phyloP scores from a whole-genome alignment of 192 early-diverging fungal genomes.

The Paraglomus occultum region DNA sequence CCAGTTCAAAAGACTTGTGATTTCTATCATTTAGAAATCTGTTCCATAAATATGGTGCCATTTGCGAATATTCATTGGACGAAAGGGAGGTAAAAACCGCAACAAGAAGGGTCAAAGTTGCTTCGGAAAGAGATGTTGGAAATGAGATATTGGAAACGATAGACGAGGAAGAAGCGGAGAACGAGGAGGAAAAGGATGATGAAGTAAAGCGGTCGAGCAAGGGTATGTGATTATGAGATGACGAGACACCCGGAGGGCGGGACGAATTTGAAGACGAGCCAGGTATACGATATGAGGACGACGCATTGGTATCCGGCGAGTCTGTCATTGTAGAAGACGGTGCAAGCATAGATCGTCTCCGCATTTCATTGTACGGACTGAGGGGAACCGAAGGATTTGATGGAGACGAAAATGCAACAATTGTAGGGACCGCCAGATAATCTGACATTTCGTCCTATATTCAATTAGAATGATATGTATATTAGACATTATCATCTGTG shows the following conservation, averaged over 20 bases:
- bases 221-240: no score
- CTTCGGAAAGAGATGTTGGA: constrained; percentile 24
- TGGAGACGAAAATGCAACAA: neutral
- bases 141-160: no score
- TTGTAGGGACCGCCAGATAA: constrained; percentile 8
- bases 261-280: no score
- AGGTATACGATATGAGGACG: no score
- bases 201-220: no score
- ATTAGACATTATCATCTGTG: neutral
- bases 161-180: no score
- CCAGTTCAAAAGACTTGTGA: constrained; percentile 40
- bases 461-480: neutral
- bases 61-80: constrained; percentile 35
- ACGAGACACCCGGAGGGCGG: no score
- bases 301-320: no score
- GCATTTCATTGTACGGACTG: constrained; percentile 1
- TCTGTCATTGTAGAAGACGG: neutral
- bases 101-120: constrained; percentile 48
- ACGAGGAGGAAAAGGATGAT: no score
- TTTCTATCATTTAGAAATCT: constrained; percentile 48
- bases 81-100: constrained; percentile 50
- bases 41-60: constrained; percentile 48
- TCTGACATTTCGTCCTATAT: constrained; percentile 1
- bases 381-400: neutral
- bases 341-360: neutral